Evolutionary conservation across 371 early-diverging fungal genomes (phyloP).

Genomic region (Mucor ambiguus): DNA sequence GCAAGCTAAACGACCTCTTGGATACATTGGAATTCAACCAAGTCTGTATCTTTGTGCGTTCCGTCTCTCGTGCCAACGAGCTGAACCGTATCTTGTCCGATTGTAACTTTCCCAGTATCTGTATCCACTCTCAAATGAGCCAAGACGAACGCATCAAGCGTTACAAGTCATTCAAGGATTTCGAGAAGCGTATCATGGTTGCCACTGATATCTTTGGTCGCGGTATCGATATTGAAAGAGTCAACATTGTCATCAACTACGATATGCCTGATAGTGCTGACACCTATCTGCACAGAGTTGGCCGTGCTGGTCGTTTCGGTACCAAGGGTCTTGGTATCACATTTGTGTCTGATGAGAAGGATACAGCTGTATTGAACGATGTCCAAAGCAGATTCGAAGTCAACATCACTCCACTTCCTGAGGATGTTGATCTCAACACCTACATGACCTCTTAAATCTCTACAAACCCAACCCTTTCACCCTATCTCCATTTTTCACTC

Average conservation of each 20-base stretch:
- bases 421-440: slow-evolving; percentile 80
- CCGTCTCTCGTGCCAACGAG: slow-evolving; percentile 86
- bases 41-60: slow-evolving; percentile 97
- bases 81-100: slow-evolving; percentile 86
- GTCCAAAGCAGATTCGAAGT: slow-evolving; percentile 98
- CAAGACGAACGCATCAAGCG: slow-evolving; percentile 93
- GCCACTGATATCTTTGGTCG: slow-evolving; percentile 99
- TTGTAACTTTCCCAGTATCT: slow-evolving; percentile 94
- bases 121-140: slow-evolving; percentile 90
- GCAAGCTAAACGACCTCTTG: slow-evolving; percentile 91
- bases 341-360: slow-evolving; percentile 92
- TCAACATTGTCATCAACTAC: slow-evolving; percentile 99
- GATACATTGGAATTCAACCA: slow-evolving; percentile 96
- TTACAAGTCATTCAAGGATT: slow-evolving; percentile 96
- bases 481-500: neutral
- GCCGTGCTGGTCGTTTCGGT: slow-evolving; percentile 99
- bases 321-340: slow-evolving; percentile 98
- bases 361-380: slow-evolving; percentile 79
- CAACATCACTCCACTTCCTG: slow-evolving; percentile 88
- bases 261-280: slow-evolving; percentile 97
- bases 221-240: slow-evolving; percentile 99
- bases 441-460: slow-evolving; percentile 63
- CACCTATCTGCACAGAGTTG: slow-evolving; percentile 97
- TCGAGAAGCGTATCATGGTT: slow-evolving; percentile 94
- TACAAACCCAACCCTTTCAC: too few relatives aligned